Conservation (phyloP, 1,139 yeast genomes). For the Keqinozyma sinolaborantium region DNA sequence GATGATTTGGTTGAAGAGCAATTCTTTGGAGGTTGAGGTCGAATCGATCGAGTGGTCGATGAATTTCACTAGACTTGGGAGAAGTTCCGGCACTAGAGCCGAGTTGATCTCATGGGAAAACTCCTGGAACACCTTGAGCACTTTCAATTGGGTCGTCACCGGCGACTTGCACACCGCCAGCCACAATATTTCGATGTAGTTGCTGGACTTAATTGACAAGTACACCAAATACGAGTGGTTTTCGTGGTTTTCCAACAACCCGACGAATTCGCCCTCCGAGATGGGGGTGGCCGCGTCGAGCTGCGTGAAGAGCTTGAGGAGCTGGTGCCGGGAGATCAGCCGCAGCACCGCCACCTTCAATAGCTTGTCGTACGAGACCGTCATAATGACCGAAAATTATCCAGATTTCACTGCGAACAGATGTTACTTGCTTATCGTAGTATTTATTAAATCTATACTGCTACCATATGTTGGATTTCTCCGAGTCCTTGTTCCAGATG, state of each 20-base stretch:
- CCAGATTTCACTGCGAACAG: too few relatives aligned
- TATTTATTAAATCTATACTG: too few relatives aligned
- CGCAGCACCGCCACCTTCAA: slow-evolving; percentile 12
- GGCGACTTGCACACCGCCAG: slow-evolving; percentile 8
- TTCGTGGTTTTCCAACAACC: slow-evolving; percentile 12
- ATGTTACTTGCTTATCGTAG: too few relatives aligned
- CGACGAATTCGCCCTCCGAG: slow-evolving; percentile 11
- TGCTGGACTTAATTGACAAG: slow-evolving; percentile 2
- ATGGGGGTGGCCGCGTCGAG: slow-evolving; percentile 11
- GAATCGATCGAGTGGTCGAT: slow-evolving; percentile 6
- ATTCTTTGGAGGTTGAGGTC: slow-evolving; percentile 9
- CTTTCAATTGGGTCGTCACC: slow-evolving; percentile 1
- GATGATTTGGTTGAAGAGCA: slow-evolving; percentile 11
- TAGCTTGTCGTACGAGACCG: slow-evolving; percentile 11
- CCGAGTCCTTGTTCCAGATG: too few relatives aligned
- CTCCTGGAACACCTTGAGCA: not conserved
- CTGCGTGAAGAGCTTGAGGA: slow-evolving; percentile 16
- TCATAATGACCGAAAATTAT: too few relatives aligned
- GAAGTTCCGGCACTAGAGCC: slow-evolving; percentile 1
- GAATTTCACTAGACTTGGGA: slow-evolving; percentile 7
- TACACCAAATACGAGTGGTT: slow-evolving; percentile 9
- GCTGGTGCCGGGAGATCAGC: slow-evolving; percentile 13
- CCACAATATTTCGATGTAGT: slow-evolving; percentile 10
- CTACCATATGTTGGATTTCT: too few relatives aligned
- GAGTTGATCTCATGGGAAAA: not conserved